Evolutionary conservation across 1,139 yeast species (phyloP).

Genomic region (Geotrichum australiense): DNA sequence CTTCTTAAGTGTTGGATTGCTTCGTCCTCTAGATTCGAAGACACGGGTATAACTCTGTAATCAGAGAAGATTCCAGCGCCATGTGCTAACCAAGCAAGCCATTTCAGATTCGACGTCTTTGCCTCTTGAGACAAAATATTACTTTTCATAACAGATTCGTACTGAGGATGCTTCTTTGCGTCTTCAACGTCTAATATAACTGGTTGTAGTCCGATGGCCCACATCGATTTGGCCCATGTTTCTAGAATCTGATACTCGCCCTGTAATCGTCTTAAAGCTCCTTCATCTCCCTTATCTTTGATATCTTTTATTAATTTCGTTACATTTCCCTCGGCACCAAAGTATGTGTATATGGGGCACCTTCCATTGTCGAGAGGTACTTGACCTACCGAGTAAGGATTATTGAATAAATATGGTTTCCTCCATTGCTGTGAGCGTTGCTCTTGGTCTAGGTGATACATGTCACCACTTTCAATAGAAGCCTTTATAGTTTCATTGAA

Average conservation of each 20-base stretch:
- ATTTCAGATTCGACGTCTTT: constrained; percentile 16
- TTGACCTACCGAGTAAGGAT: constrained; percentile 12
- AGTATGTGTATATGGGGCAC: constrained; percentile 26
- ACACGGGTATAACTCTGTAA: constrained; percentile 26
- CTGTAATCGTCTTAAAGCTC: constrained; percentile 5
- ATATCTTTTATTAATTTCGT: not conserved
- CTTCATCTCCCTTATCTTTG: not conserved
- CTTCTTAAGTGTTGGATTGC: constrained; percentile 11
- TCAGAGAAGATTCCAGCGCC: constrained; percentile 30
- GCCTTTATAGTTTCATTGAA: constrained; percentile 5
- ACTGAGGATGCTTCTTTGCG: constrained; percentile 23
- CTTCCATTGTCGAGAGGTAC: constrained; percentile 21
- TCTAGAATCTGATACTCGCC: constrained; percentile 23
- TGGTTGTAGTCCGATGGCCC: constrained; percentile 32
- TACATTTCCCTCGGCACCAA: constrained; percentile 2
- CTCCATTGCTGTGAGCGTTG: constrained; percentile 18
- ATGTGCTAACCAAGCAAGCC: constrained; percentile 28
- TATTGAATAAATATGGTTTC: constrained; percentile 16
- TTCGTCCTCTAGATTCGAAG: constrained; percentile 13
- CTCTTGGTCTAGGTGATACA: constrained; percentile 16
- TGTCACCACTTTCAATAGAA: constrained; percentile 19
- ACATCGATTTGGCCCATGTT: constrained; percentile 32
- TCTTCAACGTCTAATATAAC: constrained; percentile 24
- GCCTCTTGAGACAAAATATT: constrained; percentile 2
- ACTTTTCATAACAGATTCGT: constrained; percentile 17